These are phyloP conservation scores for Pleurotus tuoliensis DNA, from an alignment of 768 basidiomycete genomes.

Conservation along the genomic window DNA sequence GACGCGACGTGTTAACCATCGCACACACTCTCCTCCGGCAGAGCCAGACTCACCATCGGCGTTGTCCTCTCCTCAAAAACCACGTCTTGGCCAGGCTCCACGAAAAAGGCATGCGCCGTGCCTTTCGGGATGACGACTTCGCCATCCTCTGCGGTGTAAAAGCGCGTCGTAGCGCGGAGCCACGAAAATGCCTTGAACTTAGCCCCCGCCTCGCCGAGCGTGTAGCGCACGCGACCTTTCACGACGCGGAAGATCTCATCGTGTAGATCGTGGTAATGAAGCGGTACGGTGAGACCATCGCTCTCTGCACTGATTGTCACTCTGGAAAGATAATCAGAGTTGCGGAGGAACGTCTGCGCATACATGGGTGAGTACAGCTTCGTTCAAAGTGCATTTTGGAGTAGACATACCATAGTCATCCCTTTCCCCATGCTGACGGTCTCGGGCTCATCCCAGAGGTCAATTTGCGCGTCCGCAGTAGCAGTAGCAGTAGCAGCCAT, in stretches of 20 bases:
- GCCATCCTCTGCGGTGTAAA: constrained; percentile 1
- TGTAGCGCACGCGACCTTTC: constrained; percentile 3
- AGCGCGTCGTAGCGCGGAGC: neutral
- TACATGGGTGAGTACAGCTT: neutral
- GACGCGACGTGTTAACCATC: neutral
- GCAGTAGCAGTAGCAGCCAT: neutral
- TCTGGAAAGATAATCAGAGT: neutral
- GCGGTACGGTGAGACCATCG: neutral
- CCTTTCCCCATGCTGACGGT: neutral
- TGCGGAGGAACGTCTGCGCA: constrained; percentile 1
- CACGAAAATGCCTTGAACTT: constrained; percentile 1
- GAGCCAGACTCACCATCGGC: neutral
- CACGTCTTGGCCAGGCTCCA: neutral
- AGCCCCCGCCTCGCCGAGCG: neutral
- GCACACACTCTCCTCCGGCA: neutral
- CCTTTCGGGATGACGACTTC: constrained; percentile 3
- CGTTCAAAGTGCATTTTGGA: no score
- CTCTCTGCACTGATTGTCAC: neutral
- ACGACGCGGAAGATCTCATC: constrained; percentile 3
- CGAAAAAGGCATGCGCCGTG: neutral
- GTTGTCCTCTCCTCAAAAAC: constrained; percentile 2
- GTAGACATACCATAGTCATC: neutral
- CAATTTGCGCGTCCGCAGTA: neutral
- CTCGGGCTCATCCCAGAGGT: constrained; percentile 4
- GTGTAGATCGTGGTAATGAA: constrained; percentile 1